Conservation (phyloP, 2,329 filamentous ascomycete genomes). For the Cladosporium sp. region DNA sequence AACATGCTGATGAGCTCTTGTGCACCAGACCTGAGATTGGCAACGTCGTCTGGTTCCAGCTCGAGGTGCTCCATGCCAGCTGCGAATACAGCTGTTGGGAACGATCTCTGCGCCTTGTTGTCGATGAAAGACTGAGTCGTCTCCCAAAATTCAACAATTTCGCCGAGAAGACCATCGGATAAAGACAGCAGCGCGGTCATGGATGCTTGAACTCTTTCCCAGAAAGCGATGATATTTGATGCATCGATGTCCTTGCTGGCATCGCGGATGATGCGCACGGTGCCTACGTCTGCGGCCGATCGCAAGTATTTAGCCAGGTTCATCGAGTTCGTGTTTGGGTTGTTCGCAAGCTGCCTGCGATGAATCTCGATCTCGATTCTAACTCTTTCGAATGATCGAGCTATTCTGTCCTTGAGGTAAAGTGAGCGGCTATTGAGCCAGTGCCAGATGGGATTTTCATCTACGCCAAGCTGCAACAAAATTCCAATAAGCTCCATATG, state of each 20-base stretch:
- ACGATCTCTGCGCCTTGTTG: constrained; percentile 71
- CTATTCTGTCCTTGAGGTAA: constrained; percentile 81
- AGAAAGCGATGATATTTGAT: constrained; percentile 77
- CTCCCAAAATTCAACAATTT: constrained; percentile 92
- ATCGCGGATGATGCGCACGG: constrained; percentile 22
- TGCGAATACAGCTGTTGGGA: constrained; percentile 52
- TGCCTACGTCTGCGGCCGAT: constrained; percentile 49
- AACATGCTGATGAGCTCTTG: constrained; percentile 80
- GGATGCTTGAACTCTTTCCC: constrained; percentile 81
- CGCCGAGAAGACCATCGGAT: constrained; percentile 74
- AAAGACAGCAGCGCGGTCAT: constrained; percentile 69
- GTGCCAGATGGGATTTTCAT: constrained; percentile 94
- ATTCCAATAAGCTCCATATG: constrained; percentile 89
- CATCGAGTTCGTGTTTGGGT: constrained; percentile 66
- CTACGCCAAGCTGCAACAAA: constrained; percentile 86
- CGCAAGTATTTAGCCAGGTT: constrained; percentile 72
- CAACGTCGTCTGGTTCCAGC: constrained; percentile 65
- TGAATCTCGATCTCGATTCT: constrained; percentile 90
- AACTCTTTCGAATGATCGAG: constrained; percentile 73
- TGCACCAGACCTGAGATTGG: constrained; percentile 70
- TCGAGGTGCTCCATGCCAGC: constrained; percentile 81
- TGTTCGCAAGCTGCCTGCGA: constrained; percentile 71
- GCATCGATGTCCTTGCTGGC: constrained; percentile 65
- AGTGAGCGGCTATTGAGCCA: constrained; percentile 91
- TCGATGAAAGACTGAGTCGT: constrained; percentile 85